A percentile compares a stretch with the other conserved stretches of the same genome.
Evolutionary conservation across 805 yeast species (phyloP).

Genomic region (Lipomyces starkeyi): DNA sequence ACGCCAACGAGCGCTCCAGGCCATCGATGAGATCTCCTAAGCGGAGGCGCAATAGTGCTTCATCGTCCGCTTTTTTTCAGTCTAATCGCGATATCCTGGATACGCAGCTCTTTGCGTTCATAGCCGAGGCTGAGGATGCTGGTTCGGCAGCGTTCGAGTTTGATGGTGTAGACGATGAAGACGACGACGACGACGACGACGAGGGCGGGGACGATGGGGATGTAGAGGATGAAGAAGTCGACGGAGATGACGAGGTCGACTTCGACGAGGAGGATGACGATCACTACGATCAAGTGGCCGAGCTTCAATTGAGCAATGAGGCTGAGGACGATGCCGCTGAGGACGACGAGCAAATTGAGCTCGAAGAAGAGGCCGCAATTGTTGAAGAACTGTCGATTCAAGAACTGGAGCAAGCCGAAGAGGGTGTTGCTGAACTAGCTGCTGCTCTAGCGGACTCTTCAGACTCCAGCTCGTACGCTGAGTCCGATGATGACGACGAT

Average conservation of each 20-base stretch:
- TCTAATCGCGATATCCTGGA: slow-evolving; percentile 15
- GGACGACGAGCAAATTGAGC: slow-evolving; percentile 47
- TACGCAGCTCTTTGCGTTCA: slow-evolving; percentile 33
- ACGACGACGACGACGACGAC: slow-evolving; percentile 35
- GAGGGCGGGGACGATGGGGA: slow-evolving; percentile 42
- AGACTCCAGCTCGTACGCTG: slow-evolving; percentile 42
- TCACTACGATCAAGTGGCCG: slow-evolving; percentile 53
- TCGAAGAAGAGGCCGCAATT: slow-evolving; percentile 44
- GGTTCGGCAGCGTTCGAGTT: slow-evolving; percentile 11
- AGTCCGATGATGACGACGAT: slow-evolving; percentile 41
- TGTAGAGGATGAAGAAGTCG: slow-evolving; percentile 47
- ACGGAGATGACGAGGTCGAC: slow-evolving; percentile 45
- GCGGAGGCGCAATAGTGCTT: slow-evolving; percentile 15
- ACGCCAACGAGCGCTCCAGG: slow-evolving; percentile 1
- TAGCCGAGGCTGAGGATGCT: slow-evolving; percentile 31
- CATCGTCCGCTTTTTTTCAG: slow-evolving; percentile 13
- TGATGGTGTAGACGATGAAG: slow-evolving; percentile 32
- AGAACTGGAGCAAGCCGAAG: slow-evolving; percentile 17
- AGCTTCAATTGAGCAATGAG: slow-evolving; percentile 45
- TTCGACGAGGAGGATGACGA: slow-evolving; percentile 60
- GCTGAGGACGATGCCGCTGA: slow-evolving; percentile 40
- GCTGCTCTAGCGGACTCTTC: slow-evolving; percentile 28
- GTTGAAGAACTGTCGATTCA: slow-evolving; percentile 36
- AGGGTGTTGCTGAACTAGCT: slow-evolving; percentile 7
- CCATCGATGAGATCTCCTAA: slow-evolving; percentile 16